phyloP scores from a whole-genome alignment of 345 rosid species.

The Corchorus olitorius region DNA sequence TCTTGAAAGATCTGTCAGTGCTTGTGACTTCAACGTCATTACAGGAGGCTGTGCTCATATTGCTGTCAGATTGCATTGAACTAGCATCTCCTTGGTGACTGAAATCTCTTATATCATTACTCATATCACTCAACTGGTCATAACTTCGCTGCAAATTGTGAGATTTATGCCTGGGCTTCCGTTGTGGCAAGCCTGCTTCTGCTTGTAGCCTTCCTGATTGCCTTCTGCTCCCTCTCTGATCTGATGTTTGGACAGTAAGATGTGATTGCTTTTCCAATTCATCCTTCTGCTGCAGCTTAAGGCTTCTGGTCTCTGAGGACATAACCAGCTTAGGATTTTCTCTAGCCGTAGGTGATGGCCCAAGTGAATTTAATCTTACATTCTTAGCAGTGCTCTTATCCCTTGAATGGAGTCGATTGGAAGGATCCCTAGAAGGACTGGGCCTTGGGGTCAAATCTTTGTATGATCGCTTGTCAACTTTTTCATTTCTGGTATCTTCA shows the following conservation, averaged over 20 bases:
- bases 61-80: conserved; percentile 59
- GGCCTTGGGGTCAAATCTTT: conserved; percentile 51
- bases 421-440: conserved; percentile 35
- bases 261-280: conserved; percentile 50
- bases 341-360: conserved; percentile 31
- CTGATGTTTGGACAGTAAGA: conserved; percentile 40
- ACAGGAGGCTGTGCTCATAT: conserved; percentile 50
- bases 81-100: conserved; percentile 42
- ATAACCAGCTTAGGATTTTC: conserved; percentile 38
- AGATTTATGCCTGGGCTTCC: conserved; percentile 39
- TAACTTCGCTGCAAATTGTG: conserved; percentile 36
- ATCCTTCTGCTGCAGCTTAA: conserved; percentile 49
- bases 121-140: conserved; percentile 49
- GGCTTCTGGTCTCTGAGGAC: conserved; percentile 50
- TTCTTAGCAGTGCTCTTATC: conserved; percentile 36
- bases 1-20: conserved; percentile 46
- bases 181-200: conserved; percentile 48
- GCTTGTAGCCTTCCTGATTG: conserved; percentile 47
- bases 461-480: conserved; percentile 40
- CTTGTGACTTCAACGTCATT: conserved; percentile 70
- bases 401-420: conserved; percentile 31
- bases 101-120: conserved; percentile 51
- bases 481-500: conserved; percentile 38
- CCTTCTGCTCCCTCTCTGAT: conserved; percentile 45
- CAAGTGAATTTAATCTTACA: conserved; percentile 36